Conservation (phyloP, 352 stramenopile genomes). For the Phytophthora fragariaefolia region DNA sequence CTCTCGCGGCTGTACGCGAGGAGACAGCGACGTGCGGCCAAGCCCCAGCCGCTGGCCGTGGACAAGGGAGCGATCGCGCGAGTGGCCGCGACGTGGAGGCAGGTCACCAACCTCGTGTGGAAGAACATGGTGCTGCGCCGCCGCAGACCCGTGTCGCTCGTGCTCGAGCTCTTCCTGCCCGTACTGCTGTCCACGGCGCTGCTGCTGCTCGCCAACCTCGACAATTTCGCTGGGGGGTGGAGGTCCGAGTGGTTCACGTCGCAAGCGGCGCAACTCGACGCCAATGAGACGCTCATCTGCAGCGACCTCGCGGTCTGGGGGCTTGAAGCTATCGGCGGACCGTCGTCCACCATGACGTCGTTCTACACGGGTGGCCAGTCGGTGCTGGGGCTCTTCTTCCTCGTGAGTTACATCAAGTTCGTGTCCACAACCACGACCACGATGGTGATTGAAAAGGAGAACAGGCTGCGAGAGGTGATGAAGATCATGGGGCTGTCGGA, state of each 20-base stretch:
- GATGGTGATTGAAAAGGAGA: slow-evolving; percentile 88
- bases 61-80: slow-evolving; percentile 5
- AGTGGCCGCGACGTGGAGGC: slow-evolving; percentile 37
- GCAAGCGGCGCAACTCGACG: slow-evolving; percentile 21
- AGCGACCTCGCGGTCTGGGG: slow-evolving; percentile 34
- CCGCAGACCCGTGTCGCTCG: slow-evolving; percentile 47
- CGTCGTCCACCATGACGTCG: slow-evolving; percentile 50
- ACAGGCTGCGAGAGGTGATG: slow-evolving; percentile 78
- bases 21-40: background rate
- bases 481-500: slow-evolving; percentile 86
- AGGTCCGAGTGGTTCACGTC: slow-evolving; percentile 44
- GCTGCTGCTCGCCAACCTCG: slow-evolving; percentile 67
- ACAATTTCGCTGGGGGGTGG: slow-evolving; percentile 44
- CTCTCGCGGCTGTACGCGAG: slow-evolving; percentile 22
- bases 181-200: slow-evolving; percentile 58
- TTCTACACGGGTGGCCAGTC: slow-evolving; percentile 74
- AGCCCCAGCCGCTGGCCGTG: background rate
- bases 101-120: slow-evolving; percentile 76
- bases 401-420: slow-evolving; percentile 70
- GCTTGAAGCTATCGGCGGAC: slow-evolving; percentile 43
- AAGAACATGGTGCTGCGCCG: slow-evolving; percentile 74
- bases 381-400: slow-evolving; percentile 64
- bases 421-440: slow-evolving; percentile 71
- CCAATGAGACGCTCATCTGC: slow-evolving; percentile 46
- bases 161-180: slow-evolving; percentile 66